Conservation (phyloP, 768 basidiomycete genomes). For the Ramaria sp. region DNA sequence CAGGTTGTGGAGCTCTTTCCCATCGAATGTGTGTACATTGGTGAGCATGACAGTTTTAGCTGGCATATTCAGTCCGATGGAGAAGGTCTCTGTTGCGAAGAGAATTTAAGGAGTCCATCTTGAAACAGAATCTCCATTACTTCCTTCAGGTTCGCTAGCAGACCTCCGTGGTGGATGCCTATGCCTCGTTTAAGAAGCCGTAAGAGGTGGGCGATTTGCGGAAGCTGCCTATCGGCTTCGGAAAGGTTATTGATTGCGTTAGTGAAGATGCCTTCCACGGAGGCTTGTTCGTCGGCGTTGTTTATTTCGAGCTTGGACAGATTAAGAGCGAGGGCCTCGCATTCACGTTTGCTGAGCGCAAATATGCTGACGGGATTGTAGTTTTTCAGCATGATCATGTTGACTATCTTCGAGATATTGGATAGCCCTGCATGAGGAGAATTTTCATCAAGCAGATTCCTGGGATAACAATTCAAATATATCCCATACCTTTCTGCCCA, state of each 20-base stretch:
- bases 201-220: conserved; percentile 87
- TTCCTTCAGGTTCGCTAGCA: conserved; percentile 95
- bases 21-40: conserved; percentile 90
- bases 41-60: conserved; percentile 99
- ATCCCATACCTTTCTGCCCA: conserved; percentile 73
- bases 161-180: conserved; percentile 96
- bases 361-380: conserved; percentile 98
- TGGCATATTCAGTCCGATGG: conserved; percentile 97
- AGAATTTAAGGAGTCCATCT: conserved; percentile 94
- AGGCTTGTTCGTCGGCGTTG: conserved; percentile 80
- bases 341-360: conserved; percentile 96
- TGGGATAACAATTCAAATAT: not conserved
- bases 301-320: conserved; percentile 97
- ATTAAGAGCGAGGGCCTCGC: conserved; percentile 82
- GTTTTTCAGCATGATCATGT: conserved; percentile 96
- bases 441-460: not conserved
- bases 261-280: conserved; percentile 80
- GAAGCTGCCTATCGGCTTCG: conserved; percentile 76
- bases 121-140: conserved; percentile 99
- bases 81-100: conserved; percentile 98
- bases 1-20: conserved; percentile 85
- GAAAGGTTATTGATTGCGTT: conserved; percentile 89
- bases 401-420: conserved; percentile 95
- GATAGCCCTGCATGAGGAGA: conserved; percentile 48
- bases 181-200: conserved; percentile 91